Evolutionary conservation across 345 rosid genomes (phyloP), one percentile per base, ranked within the genome.

Genomic region (Hibiscus mutabilis): DNA sequence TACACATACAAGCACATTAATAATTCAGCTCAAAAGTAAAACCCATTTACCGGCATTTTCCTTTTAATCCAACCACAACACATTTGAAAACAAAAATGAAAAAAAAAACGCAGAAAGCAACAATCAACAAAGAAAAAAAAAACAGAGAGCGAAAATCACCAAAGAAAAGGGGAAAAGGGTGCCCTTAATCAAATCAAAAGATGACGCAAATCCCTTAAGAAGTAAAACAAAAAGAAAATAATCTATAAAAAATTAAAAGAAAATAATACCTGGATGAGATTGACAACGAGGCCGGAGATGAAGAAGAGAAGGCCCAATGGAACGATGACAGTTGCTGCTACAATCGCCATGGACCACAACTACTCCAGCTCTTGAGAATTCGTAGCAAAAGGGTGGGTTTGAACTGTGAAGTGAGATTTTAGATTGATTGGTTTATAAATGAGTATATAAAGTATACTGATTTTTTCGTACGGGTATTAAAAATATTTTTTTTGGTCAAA

Each of bases 251-350:
- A 16, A 3, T 2, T 47, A 47, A 14, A 3, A 12, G 44, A 61
- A 27, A 0, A 33, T 49, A 15, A 31, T 16, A 94, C 99, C 99
- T 95, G 99, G 40, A 95, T 19, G 66, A 92, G 87, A 84, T 95
- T 95, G 42, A 92, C 90, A 65, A 82, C 77, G 82, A 95, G 93
- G 74, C 99, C 99, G 56, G 99, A 95, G 78, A 83, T 31, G 77
- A 92, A 81, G 86, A 92, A 95, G 68, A 95, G 88, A 66, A 92
- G 62, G 51, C 98, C 86, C 73, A 92, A 61, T 46, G 97, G 97
- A 69, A 95, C 91, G 76, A 92, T 76, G 56, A 84, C 87, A 74
- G 87, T 86, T 68, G 89, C 96, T 62, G 93, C 96, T 69, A 81
- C 84, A 66, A 89, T 73, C 84, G 84, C 93, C 97, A 91, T 94